phyloP scores from a whole-genome alignment of 2,329 filamentous ascomycete species.

The Macrophomina phaseolina region DNA sequence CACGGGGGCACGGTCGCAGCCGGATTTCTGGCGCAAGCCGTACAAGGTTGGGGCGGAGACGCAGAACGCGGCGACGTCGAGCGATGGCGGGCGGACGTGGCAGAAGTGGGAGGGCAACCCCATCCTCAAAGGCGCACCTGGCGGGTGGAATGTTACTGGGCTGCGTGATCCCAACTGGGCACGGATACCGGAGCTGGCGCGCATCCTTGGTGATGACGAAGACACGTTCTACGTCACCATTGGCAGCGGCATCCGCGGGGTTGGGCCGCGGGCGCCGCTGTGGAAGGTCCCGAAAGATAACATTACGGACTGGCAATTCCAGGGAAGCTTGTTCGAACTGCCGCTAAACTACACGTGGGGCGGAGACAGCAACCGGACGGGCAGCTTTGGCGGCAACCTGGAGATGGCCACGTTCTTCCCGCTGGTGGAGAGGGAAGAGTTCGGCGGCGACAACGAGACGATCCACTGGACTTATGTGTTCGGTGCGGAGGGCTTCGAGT shows the following conservation, averaged over 20 bases:
- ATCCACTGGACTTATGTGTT: neutral
- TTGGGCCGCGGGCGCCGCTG: constrained; percentile 54
- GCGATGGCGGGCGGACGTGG: constrained; percentile 55
- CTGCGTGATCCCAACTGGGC: constrained; percentile 47
- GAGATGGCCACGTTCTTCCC: constrained; percentile 36
- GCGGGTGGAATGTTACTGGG: constrained; percentile 53
- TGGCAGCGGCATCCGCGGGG: constrained; percentile 54
- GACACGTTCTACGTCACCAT: constrained; percentile 55
- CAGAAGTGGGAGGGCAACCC: constrained; percentile 54
- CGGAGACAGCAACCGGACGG: constrained; percentile 36
- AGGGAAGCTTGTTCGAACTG: constrained; percentile 48
- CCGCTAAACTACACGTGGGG: constrained; percentile 13
- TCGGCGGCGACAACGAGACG: neutral
- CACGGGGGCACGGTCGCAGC: constrained; percentile 53
- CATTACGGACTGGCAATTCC: constrained; percentile 54
- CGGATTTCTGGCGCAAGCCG: constrained; percentile 52
- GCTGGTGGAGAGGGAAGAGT: neutral
- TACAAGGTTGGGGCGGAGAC: constrained; percentile 54
- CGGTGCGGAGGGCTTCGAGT: constrained; percentile 1
- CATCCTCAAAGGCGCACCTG: constrained; percentile 49
- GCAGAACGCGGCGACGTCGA: constrained; percentile 52
- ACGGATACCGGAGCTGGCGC: constrained; percentile 51
- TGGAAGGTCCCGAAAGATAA: constrained; percentile 53
- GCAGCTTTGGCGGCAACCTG: constrained; percentile 55
- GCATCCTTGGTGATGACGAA: constrained; percentile 47